These are phyloP conservation scores for Wickerhamomyces strasburgensis DNA, from an alignment of 805 yeast genomes.

Conservation along the genomic window DNA sequence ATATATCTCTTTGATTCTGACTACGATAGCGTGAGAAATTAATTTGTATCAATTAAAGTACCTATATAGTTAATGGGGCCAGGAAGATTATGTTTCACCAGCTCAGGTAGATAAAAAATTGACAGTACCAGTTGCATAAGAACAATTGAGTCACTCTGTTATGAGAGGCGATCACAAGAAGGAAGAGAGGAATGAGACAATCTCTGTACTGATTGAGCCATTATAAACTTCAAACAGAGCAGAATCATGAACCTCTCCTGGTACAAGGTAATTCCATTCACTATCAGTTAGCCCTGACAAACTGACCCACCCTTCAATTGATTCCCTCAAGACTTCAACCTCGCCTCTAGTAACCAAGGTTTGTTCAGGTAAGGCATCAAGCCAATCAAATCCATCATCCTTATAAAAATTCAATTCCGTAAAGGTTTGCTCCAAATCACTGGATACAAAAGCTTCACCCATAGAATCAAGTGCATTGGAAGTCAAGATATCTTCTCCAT, in stretches of 20 bases:
- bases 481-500: neutral
- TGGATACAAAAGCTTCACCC: neutral
- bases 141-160: too few species aligned
- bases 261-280: neutral
- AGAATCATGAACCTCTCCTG: neutral
- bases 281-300: neutral
- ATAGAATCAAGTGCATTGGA: neutral
- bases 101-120: too few species aligned
- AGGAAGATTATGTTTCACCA: too few species aligned
- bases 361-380: neutral
- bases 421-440: neutral
- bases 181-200: neutral
- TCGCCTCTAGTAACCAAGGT: neutral
- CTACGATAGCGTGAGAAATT: too few species aligned
- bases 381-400: neutral
- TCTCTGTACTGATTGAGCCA: neutral
- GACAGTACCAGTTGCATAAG: too few species aligned
- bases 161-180: too few species aligned
- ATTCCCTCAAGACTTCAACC: neutral
- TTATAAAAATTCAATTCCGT: neutral
- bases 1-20: too few species aligned
- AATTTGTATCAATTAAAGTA: too few species aligned
- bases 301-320: neutral
- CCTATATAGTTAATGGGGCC: too few species aligned
- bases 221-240: neutral